Evolutionary conservation across 2,329 filamentous ascomycete genomes (phyloP), one percentile per base, ranked within the genome.

Genomic region (Sarocladium kiliense): DNA sequence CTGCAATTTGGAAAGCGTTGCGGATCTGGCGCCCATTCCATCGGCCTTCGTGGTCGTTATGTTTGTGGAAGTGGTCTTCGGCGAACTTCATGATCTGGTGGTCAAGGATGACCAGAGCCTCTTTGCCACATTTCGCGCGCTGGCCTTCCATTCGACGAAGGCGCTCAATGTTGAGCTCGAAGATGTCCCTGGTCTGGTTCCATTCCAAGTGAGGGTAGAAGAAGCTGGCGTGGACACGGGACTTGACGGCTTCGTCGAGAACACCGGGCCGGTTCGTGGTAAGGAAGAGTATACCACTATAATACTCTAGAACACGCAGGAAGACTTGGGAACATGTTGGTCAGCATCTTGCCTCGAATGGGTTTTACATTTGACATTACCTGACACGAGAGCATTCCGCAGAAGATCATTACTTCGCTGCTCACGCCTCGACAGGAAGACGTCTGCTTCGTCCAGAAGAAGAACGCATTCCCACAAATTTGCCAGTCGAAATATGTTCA

Each of bases 401-500:
- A n/a, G n/a, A n/a, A n/a, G n/a, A n/a, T n/a, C n/a, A n/a, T 45
- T 45, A 19, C 12, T 25, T 11, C 23, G 41, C 19, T 45, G 18
- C 41, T 45, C 12, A 10, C 70, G 61, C 44, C 64, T 62, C 0
- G 64, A 61, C 0, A 72, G 60, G 59, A 72, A 72, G 1, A 70
- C 66, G 53, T 72, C 70, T 0, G 68, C 70, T 47, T 72, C 69
- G 7, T 74, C 71, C 0, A 74, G 63, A 1, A 73, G 59, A 3
- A 73, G 58, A 4, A 74, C 65, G 27, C 66, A 70, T 18, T 70
- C 67, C 71, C 71, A 75, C 0, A 70, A 56, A 42, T 72, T 64
- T 0, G 74, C 74, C 0, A 74, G 66, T 1, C 68, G 67, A 63
- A 77, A 77, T 6, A 77, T 70, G 2, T 75, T 68, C 59, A 67